phyloP scores from a whole-genome alignment of 352 stramenopile species.

The Globisporangium polare region DNA sequence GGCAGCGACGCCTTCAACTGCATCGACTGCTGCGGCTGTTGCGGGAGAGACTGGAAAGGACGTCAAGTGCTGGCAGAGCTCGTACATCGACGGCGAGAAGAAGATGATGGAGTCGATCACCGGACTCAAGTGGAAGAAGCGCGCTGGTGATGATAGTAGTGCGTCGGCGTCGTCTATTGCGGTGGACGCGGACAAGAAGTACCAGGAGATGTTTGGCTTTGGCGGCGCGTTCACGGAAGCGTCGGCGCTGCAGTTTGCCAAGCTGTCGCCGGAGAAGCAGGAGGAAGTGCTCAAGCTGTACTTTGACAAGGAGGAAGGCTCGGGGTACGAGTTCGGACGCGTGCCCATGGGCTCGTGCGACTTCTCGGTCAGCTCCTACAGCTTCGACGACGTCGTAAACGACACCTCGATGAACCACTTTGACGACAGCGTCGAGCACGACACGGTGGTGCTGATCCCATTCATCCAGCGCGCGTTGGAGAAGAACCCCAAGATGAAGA shows the following conservation, averaged over 20 bases:
- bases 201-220: conserved; percentile 87
- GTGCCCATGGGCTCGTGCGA: conserved; percentile 91
- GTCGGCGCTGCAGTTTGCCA: conserved; percentile 83
- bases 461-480: conserved; percentile 74
- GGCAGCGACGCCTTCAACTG: neutral
- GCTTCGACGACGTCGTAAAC: conserved; percentile 72
- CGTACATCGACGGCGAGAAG: conserved; percentile 46
- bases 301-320: conserved; percentile 78
- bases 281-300: conserved; percentile 85
- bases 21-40: neutral
- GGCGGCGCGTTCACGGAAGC: conserved; percentile 92
- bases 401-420: conserved; percentile 80
- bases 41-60: conserved; percentile 1
- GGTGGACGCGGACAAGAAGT: conserved; percentile 49
- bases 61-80: conserved; percentile 65
- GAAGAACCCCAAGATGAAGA: conserved; percentile 65
- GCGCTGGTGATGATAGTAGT: neutral
- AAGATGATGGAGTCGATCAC: conserved; percentile 62
- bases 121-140: conserved; percentile 42
- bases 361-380: conserved; percentile 87
- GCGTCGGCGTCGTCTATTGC: conserved; percentile 32
- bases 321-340: conserved; percentile 85
- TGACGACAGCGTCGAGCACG: conserved; percentile 63
- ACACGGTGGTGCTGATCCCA: conserved; percentile 80
- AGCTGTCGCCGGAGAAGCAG: conserved; percentile 72